Percentiles rank a stretch among this genome's conserved stretches.
These are phyloP conservation scores for Daldinia eschscholtzii DNA, from an alignment of 2,329 filamentous ascomycete genomes.

Conservation along the genomic window DNA sequence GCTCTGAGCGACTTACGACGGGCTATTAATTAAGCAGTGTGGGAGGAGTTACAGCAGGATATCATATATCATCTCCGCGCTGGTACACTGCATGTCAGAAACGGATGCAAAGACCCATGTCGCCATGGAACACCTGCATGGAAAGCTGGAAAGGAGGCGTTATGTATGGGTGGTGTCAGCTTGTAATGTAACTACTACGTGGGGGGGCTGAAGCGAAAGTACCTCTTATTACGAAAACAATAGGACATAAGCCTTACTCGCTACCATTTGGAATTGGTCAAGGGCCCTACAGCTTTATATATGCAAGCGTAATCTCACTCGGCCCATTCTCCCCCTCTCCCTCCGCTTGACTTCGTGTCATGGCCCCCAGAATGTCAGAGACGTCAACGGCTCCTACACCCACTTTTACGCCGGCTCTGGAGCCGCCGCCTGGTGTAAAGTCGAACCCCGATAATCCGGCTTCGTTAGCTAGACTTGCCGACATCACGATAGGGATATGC, in stretches of 20 bases:
- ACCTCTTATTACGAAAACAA: neutral
- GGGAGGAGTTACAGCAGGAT: slow-evolving; percentile 7
- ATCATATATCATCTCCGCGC: slow-evolving; percentile 12
- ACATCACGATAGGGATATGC: slow-evolving; percentile 36
- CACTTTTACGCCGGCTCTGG: slow-evolving; percentile 34
- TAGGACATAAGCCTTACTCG: slow-evolving; percentile 1
- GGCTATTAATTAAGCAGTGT: slow-evolving; percentile 7
- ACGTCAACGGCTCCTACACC: slow-evolving; percentile 31
- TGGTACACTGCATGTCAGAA: slow-evolving; percentile 8
- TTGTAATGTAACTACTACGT: slow-evolving; percentile 8
- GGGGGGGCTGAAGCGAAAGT: neutral
- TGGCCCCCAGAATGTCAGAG: slow-evolving; percentile 14
- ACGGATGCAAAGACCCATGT: slow-evolving; percentile 11
- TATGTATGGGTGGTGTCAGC: slow-evolving; percentile 10
- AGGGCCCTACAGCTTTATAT: slow-evolving; percentile 4
- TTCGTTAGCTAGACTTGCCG: slow-evolving; percentile 2
- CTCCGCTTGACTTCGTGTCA: slow-evolving; percentile 10
- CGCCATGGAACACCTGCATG: slow-evolving; percentile 6
- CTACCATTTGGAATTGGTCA: neutral
- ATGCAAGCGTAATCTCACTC: slow-evolving; percentile 5
- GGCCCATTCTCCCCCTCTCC: neutral
- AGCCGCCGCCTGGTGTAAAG: slow-evolving; percentile 35
- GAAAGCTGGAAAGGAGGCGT: slow-evolving; percentile 12
- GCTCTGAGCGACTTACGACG: neutral
- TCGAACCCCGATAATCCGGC: slow-evolving; percentile 36